Percentiles rank a stretch among this genome's conserved stretches.
Conservation (phyloP, 495 filamentous ascomycete genomes). For the Penicillium paradoxum region DNA sequence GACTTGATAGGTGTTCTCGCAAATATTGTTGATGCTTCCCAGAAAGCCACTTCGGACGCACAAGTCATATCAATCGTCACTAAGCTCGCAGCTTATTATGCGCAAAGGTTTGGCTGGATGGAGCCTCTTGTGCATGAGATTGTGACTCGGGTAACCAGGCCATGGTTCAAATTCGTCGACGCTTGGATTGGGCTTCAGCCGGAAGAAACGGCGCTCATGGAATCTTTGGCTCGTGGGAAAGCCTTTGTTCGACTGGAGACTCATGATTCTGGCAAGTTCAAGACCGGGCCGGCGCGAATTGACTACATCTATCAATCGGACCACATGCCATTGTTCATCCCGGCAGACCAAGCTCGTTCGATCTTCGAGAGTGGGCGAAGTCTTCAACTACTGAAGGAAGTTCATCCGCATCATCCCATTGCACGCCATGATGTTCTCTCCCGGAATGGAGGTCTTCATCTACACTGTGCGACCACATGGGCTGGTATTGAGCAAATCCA, state of each 20-base stretch:
- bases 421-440: slow-evolving; percentile 44
- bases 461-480: slow-evolving; percentile 78
- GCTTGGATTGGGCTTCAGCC: slow-evolving; percentile 71
- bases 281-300: slow-evolving; percentile 45
- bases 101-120: slow-evolving; percentile 58
- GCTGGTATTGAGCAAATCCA: slow-evolving; percentile 61
- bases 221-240: slow-evolving; percentile 40
- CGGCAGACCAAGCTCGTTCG: slow-evolving; percentile 54
- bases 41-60: slow-evolving; percentile 56
- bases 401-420: slow-evolving; percentile 76
- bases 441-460: slow-evolving; percentile 45
- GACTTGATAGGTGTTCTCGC: slow-evolving; percentile 59
- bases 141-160: slow-evolving; percentile 53
- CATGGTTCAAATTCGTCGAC: slow-evolving; percentile 69
- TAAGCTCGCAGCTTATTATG: slow-evolving; percentile 55
- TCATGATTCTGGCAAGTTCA: slow-evolving; percentile 46
- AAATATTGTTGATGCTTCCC: slow-evolving; percentile 51
- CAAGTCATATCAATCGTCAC: slow-evolving; percentile 65
- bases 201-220: slow-evolving; percentile 43
- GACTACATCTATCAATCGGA: slow-evolving; percentile 58
- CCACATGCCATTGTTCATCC: slow-evolving; percentile 63
- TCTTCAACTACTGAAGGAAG: slow-evolving; percentile 63
- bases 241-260: slow-evolving; percentile 58
- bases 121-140: slow-evolving; percentile 61
- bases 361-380: slow-evolving; percentile 77